Evolutionary conservation across 306 rosid genomes (phyloP), one percentile per base, ranked within the genome.

Genomic region (Corylus heterophylla): DNA sequence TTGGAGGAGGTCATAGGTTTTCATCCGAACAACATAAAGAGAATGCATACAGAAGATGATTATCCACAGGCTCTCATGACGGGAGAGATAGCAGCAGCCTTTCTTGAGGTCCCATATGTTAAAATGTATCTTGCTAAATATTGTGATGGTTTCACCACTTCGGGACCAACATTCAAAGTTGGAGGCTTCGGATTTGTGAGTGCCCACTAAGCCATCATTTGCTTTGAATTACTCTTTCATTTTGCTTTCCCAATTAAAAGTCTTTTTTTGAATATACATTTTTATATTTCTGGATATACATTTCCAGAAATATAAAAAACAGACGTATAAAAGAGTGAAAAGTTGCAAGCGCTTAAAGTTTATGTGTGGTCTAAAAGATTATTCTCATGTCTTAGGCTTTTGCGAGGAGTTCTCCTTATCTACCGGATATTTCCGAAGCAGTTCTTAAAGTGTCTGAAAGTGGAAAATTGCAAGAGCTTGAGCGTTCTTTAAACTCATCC

Each of bases 111-210:
- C 16, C 54, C 82, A 39, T 72, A 52, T 4, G 75, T 74, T 37
- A 82, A 77, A 35, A 2, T 82, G n/a, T 71, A 76, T 59, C 81
- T 73, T 5, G 58, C 78, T 7, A 54, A 63, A 16, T 14, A 77
- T 62, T 77, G 85, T 61, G 70, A 63, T 13, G 55, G 29, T 27
- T 52, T 72, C 50, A 35, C 61, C 55, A 78, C 73, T 25, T 14
- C 78, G 2, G 69, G 78, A 44, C 69, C 54, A 56, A 6, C 69
- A 42, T 16, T 75, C 49, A 79, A 79, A 51, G 61, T 69, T 50
- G 82, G 79, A 54, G 85, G 85, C 1, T 77, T 77, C 5, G 82
- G 79, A 77, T 82, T 64, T 61, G 67, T 61, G 67, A 27, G 17
- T 61, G 7, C 12, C 16, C 8, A 25, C 5, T 61, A 4, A 25